Evolutionary conservation across 495 filamentous ascomycete species (phyloP).

Genomic region (Penicillium taxi): DNA sequence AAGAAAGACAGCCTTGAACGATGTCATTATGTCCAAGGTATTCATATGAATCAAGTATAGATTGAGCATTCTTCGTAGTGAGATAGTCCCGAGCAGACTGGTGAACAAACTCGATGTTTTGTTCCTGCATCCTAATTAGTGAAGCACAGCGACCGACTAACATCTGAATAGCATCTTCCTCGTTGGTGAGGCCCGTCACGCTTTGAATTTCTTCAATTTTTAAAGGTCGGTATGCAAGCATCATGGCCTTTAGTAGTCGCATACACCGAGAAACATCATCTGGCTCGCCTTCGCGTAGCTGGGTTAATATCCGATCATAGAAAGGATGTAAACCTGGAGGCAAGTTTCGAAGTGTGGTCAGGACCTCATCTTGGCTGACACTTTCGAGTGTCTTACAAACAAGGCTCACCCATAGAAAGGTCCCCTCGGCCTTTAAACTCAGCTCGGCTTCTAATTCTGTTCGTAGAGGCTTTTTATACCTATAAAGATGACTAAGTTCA

Average conservation of each 20-base stretch:
- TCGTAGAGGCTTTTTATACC: not conserved
- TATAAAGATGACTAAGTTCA: constrained; percentile 4
- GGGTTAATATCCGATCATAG: constrained; percentile 7
- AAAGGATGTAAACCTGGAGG: constrained; percentile 6
- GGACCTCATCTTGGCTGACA: constrained; percentile 1
- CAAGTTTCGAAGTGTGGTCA: constrained; percentile 4
- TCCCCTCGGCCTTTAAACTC: constrained; percentile 18
- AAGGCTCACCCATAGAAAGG: constrained; percentile 27
- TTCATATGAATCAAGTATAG: constrained; percentile 3
- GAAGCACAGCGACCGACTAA: constrained; percentile 6
- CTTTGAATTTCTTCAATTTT: not conserved
- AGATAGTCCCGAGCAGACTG: constrained; percentile 16
- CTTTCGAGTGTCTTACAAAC: constrained; percentile 13
- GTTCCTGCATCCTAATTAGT: constrained; percentile 13
- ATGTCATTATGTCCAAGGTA: constrained; percentile 11
- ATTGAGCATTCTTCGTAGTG: constrained; percentile 4
- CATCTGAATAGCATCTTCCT: not conserved
- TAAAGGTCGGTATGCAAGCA: constrained; percentile 1
- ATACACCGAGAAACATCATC: not conserved
- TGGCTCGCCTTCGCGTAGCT: not conserved
- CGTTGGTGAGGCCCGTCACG: not conserved
- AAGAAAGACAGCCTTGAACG: constrained; percentile 11
- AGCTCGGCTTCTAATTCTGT: not conserved
- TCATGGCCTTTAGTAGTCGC: constrained; percentile 1
- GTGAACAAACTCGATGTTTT: constrained; percentile 13